These are phyloP conservation scores for Hibiscus tridactylites DNA, from an alignment of 345 rosid species.

Conservation along the genomic window DNA sequence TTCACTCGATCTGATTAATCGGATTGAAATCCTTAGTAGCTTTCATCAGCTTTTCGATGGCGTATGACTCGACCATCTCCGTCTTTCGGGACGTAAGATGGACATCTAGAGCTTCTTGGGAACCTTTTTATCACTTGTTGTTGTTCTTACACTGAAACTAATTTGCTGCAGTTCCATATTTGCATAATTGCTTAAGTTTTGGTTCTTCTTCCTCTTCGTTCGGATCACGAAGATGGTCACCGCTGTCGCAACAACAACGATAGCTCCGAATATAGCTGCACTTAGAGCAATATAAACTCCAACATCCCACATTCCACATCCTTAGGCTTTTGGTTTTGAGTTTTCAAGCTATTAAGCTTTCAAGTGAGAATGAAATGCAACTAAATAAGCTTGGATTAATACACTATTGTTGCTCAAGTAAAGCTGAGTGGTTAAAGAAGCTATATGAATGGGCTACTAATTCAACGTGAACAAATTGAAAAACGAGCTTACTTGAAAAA, in stretches of 20 bases:
- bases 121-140: constrained; percentile 70
- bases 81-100: constrained; percentile 37
- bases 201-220: constrained; percentile 46
- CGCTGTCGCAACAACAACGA: constrained; percentile 47
- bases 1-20: constrained; percentile 65
- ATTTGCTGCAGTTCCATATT: constrained; percentile 69
- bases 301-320: constrained; percentile 39
- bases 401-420: constrained; percentile 11
- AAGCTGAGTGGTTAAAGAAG: constrained; percentile 21
- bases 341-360: no score
- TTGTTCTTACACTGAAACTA: constrained; percentile 63
- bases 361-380: no score
- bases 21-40: constrained; percentile 77
- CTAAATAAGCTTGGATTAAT: no score
- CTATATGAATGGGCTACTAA: constrained; percentile 26
- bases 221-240: constrained; percentile 24
- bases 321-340: neutral
- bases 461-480: constrained; percentile 11
- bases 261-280: constrained; percentile 40
- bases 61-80: constrained; percentile 47
- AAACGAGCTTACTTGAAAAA: constrained; percentile 1
- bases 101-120: constrained; percentile 44
- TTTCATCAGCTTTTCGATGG: constrained; percentile 54
- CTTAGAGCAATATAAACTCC: constrained; percentile 45
- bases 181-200: constrained; percentile 14